These are phyloP conservation scores for Lipomyces oligophaga DNA, from an alignment of 805 yeast genomes.

Conservation along the genomic window DNA sequence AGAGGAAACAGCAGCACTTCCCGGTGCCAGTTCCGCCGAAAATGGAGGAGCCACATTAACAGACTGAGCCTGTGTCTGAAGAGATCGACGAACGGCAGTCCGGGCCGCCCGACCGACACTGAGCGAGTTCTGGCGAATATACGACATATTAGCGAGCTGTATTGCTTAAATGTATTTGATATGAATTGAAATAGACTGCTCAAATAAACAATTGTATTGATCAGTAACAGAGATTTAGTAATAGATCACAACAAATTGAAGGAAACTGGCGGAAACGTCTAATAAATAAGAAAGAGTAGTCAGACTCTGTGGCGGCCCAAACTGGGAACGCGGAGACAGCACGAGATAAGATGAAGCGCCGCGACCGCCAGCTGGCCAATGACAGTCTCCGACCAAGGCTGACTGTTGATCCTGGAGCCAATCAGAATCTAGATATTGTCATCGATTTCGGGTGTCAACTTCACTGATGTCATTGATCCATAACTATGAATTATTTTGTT, in stretches of 20 bases:
- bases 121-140: conserved; percentile 2
- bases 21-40: not conserved
- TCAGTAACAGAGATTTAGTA: not conserved
- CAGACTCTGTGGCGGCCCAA: too few relatives aligned
- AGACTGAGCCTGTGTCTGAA: conserved; percentile 12
- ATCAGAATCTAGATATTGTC: too few relatives aligned
- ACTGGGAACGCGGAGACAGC: too few relatives aligned
- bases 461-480: too few relatives aligned
- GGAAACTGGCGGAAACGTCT: not conserved
- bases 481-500: too few relatives aligned
- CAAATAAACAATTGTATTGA: not conserved
- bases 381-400: too few relatives aligned
- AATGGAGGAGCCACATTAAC: conserved; percentile 6
- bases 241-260: not conserved
- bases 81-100: conserved; percentile 7
- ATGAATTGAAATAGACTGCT: not conserved
- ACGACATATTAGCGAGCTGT: not conserved
- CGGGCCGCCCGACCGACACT: too few relatives aligned
- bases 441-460: too few relatives aligned
- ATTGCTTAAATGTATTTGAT: not conserved
- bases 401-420: too few relatives aligned
- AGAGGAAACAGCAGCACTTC: not conserved
- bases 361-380: too few relatives aligned
- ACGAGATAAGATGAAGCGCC: too few relatives aligned
- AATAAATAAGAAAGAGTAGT: too few relatives aligned